A percentile compares a stretch with the other conserved stretches of the same genome.
Evolutionary conservation across 2,329 filamentous ascomycete species (phyloP).

Genomic region (Paecilomyces sp.): DNA sequence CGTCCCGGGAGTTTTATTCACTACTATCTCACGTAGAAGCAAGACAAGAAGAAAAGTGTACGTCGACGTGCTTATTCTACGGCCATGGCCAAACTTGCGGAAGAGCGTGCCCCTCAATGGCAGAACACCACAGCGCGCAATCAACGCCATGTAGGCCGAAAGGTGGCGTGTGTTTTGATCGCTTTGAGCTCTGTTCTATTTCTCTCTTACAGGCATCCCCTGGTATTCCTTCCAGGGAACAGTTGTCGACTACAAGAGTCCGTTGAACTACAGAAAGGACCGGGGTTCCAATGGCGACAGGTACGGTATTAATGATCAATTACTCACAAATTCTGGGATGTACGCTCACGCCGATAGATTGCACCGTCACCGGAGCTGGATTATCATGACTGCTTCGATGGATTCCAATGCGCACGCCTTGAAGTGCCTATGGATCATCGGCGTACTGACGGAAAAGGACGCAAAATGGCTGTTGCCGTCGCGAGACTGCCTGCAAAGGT

Average conservation of each 20-base stretch:
- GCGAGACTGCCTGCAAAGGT: constrained; percentile 40
- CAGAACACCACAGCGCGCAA: not conserved
- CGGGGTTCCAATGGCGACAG: not conserved
- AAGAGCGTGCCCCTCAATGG: not conserved
- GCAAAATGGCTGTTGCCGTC: constrained; percentile 37
- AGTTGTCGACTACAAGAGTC: not conserved
- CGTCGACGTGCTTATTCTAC: not conserved
- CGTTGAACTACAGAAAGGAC: not conserved
- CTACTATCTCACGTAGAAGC: not conserved
- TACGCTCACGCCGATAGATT: constrained; percentile 10
- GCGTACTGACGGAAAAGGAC: constrained; percentile 21
- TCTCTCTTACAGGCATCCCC: not conserved
- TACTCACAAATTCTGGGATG: not conserved
- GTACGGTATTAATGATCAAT: not conserved
- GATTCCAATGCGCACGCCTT: constrained; percentile 43
- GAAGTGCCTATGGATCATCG: constrained; percentile 44
- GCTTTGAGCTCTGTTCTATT: not conserved
- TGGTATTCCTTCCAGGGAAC: not conserved
- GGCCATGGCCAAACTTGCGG: not conserved
- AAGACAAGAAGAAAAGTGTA: not conserved
- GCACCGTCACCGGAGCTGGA: constrained; percentile 20
- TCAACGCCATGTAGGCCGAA: not conserved
- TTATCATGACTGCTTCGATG: constrained; percentile 38
- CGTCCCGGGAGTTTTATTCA: not conserved
- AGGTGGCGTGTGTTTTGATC: not conserved